phyloP scores from a whole-genome alignment of 371 early-diverging fungal species.

The Mortierella polycephala region DNA sequence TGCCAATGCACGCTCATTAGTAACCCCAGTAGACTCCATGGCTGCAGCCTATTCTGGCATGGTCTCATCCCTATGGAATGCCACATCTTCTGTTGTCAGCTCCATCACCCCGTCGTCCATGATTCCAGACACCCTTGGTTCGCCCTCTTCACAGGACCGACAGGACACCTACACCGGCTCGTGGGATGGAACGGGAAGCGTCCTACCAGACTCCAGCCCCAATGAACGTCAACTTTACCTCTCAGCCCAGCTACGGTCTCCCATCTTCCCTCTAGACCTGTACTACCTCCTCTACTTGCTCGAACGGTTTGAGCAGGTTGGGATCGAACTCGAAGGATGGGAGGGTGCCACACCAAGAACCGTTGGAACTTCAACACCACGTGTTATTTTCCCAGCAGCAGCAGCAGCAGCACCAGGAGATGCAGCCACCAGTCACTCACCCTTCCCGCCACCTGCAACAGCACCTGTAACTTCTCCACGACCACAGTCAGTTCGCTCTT shows the following conservation, averaged over 20 bases:
- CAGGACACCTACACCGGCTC: slow-evolving; percentile 56
- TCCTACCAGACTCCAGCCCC: slow-evolving; percentile 47
- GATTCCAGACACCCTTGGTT: slow-evolving; percentile 29
- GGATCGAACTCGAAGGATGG: slow-evolving; percentile 64
- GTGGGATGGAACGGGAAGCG: slow-evolving; percentile 58
- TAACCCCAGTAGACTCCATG: slow-evolving; percentile 44
- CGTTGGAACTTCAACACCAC: slow-evolving; percentile 44
- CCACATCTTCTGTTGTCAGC: slow-evolving; percentile 32
- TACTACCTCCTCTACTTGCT: slow-evolving; percentile 69
- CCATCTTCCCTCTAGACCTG: slow-evolving; percentile 65
- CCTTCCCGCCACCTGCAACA: slow-evolving; percentile 47
- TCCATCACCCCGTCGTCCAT: slow-evolving; percentile 34
- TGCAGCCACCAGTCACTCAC: slow-evolving; percentile 10
- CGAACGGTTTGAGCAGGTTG: slow-evolving; percentile 69
- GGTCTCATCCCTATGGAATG: slow-evolving; percentile 53
- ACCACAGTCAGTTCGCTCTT: slow-evolving; percentile 61
- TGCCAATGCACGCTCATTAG: slow-evolving; percentile 42
- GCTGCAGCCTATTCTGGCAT: slow-evolving; percentile 50
- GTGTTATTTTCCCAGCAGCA: slow-evolving; percentile 8
- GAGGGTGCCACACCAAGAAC: slow-evolving; percentile 27
- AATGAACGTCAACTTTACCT: slow-evolving; percentile 56
- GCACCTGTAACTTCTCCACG: slow-evolving; percentile 33
- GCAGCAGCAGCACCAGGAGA: slow-evolving; percentile 4
- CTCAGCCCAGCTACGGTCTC: slow-evolving; percentile 43
- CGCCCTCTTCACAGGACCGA: slow-evolving; percentile 45